Percentiles rank a stretch among this genome's conserved stretches.
phyloP scores from a whole-genome alignment of 805 yeast genomes.

The Kazachstania taianensis region DNA sequence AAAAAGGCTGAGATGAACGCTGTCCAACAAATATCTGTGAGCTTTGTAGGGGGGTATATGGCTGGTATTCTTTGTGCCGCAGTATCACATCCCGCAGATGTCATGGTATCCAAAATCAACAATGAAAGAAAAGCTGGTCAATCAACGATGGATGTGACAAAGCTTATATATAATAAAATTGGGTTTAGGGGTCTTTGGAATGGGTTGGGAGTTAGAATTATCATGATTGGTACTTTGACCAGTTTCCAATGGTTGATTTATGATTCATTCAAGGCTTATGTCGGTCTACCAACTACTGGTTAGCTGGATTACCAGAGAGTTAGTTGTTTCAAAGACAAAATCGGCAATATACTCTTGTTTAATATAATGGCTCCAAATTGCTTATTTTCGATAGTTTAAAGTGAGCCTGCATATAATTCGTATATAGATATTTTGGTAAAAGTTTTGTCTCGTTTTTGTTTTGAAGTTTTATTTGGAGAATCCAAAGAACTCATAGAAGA shows the following conservation, averaged over 20 bases:
- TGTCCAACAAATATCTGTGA: conserved; percentile 83
- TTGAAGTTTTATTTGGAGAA: background rate
- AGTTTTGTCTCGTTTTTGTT: conserved; percentile 10
- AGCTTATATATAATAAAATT: conserved; percentile 64
- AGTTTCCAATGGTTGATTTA: conserved; percentile 96
- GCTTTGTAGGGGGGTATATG: conserved; percentile 90
- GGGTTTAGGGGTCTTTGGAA: conserved; percentile 93
- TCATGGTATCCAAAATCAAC: conserved; percentile 89
- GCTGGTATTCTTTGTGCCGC: conserved; percentile 96
- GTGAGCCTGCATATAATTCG: conserved; percentile 1
- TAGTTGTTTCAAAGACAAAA: too few relatives aligned
- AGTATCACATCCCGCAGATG: conserved; percentile 98
- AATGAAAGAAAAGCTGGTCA: conserved; percentile 56
- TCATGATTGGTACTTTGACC: conserved; percentile 95
- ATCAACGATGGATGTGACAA: conserved; percentile 53
- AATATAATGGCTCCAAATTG: too few relatives aligned
- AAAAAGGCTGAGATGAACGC: conserved; percentile 62
- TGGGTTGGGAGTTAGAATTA: conserved; percentile 86
- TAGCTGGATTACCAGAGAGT: too few relatives aligned
- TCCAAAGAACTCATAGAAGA: too few relatives aligned
- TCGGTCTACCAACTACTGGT: conserved; percentile 94
- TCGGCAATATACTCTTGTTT: too few relatives aligned
- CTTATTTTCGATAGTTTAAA: background rate
- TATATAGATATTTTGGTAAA: conserved; percentile 27
- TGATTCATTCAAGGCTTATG: conserved; percentile 89